Percentiles rank a stretch among this genome's conserved stretches.
phyloP scores from a whole-genome alignment of 768 basidiomycete species.

The Collybiopsis confluens region DNA sequence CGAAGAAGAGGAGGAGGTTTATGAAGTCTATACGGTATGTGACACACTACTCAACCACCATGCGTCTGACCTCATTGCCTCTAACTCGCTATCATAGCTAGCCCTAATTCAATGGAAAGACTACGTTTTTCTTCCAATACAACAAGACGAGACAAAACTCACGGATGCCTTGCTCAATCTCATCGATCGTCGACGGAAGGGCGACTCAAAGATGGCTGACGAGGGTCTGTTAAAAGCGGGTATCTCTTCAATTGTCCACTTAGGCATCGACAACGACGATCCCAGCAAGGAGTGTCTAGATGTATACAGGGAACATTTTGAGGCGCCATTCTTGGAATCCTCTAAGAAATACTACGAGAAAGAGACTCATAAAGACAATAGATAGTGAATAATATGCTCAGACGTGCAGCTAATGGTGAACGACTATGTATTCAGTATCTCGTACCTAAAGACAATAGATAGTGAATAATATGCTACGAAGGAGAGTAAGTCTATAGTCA shows the following conservation, averaged over 20 bases:
- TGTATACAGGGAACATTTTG: slow-evolving; percentile 89
- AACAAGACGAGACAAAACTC: slow-evolving; percentile 75
- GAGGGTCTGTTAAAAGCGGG: slow-evolving; percentile 90
- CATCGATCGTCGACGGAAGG: slow-evolving; percentile 92
- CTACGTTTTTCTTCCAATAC: slow-evolving; percentile 85
- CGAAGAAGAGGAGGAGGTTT: slow-evolving; percentile 91
- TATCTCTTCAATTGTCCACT: slow-evolving; percentile 92
- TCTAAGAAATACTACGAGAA: slow-evolving; percentile 90
- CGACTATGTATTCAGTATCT: too few species aligned
- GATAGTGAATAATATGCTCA: too few species aligned
- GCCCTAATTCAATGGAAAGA: slow-evolving; percentile 95
- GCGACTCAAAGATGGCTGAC: slow-evolving; percentile 90
- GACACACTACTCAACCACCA: background rate
- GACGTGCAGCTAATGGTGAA: too few species aligned
- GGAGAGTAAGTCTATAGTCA: too few species aligned
- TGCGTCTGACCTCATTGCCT: background rate
- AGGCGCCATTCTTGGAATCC: slow-evolving; percentile 80
- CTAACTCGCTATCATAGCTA: slow-evolving; percentile 45
- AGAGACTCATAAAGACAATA: too few species aligned
- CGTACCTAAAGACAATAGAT: too few species aligned
- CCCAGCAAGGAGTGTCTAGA: slow-evolving; percentile 90
- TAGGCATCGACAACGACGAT: slow-evolving; percentile 90
- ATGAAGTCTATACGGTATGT: slow-evolving; percentile 92
- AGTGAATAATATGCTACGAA: too few species aligned
- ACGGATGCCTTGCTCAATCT: slow-evolving; percentile 83